Conservation (phyloP, 2,329 filamentous ascomycete genomes). For the Phialophora tarda region DNA sequence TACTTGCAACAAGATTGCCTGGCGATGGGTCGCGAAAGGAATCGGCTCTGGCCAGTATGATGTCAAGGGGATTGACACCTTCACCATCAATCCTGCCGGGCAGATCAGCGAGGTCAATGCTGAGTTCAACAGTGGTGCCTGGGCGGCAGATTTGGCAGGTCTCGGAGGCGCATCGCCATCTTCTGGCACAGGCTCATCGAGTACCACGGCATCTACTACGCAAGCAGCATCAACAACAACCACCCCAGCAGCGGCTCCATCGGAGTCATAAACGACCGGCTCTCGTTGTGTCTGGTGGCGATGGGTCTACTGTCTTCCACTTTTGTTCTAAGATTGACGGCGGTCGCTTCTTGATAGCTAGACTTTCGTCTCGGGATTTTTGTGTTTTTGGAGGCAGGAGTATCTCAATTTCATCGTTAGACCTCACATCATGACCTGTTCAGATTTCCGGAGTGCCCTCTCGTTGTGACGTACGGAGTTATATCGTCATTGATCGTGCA, state of each 20-base stretch:
- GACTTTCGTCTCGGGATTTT: not conserved
- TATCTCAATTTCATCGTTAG: not conserved
- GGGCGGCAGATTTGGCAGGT: constrained; percentile 20
- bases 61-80: constrained; percentile 30
- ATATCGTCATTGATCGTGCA: not conserved
- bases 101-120: constrained; percentile 30
- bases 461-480: not conserved
- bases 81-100: constrained; percentile 23
- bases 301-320: not conserved
- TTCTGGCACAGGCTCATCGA: not conserved
- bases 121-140: constrained; percentile 31
- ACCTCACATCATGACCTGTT: not conserved
- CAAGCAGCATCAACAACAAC: not conserved
- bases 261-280: not conserved
- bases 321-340: not conserved
- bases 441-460: not conserved
- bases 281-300: not conserved
- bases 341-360: not conserved
- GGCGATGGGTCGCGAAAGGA: constrained; percentile 34
- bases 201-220: not conserved
- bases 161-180: not conserved
- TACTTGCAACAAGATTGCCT: constrained; percentile 37
- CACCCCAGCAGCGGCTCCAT: not conserved
- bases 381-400: not conserved
- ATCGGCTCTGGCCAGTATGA: constrained; percentile 27